Evolutionary conservation across 768 basidiomycete species (phyloP), one percentile per base, ranked within the genome.

Genomic region (Heimioporus sp.): DNA sequence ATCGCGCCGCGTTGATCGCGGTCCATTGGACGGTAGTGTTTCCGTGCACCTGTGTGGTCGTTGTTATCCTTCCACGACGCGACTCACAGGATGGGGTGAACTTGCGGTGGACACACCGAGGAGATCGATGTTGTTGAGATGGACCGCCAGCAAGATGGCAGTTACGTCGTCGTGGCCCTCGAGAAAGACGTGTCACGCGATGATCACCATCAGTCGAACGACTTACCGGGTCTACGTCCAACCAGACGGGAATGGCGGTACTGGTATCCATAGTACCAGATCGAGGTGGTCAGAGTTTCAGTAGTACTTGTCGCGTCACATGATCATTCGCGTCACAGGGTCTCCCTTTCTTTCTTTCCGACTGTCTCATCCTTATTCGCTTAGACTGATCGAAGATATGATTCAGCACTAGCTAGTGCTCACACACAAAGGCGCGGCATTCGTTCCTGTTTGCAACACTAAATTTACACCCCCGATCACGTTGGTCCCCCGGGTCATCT

Each of bases 141-240:
- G 81, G 5, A 87, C 63, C 5, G 90, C 90, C 10, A 94, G 71
- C 63, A 95, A 72, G 46, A 95, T 84, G 4, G 90, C 91, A 11
- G 83, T 84, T 5, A 89, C 93, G 72, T 95, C 92, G 61, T 96
- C 92, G 61, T 95, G 92, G 13, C 92, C 92, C 89, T 91, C 46
- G 42, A 48, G 13, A 40, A 6, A 39, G 32, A 39, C 48, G 21
- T 51, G 36, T 59, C 12, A 52, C 31, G 11, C 20, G 39, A 41
- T 24, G 21, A 24, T 24, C 21, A 30, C 12, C 24, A 16, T 24
- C 31, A 16, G 28, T 19, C 38, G 32, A 35, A 37, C 31, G 39
- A 59, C 80, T 32, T 64, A 85, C 85, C 12, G 86, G 84, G 61
- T 87, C 86, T 16, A 75, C 78, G 61, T 87, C 86, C 38, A 87